Percentiles rank a stretch among this genome's conserved stretches.
phyloP scores from a whole-genome alignment of 192 early-diverging fungal genomes.

The Radiomyces spectabilis region DNA sequence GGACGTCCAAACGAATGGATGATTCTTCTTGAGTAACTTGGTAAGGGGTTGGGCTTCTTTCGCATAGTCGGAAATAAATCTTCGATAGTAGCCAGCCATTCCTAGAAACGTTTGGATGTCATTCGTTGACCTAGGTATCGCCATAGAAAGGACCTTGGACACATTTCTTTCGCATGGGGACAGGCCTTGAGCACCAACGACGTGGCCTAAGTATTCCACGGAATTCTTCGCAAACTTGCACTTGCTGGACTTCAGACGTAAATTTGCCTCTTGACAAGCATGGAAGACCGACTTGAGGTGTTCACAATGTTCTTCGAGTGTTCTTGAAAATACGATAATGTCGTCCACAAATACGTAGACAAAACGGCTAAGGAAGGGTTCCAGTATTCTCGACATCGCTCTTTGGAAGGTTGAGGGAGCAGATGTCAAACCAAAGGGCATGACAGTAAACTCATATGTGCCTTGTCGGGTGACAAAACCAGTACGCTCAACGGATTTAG shows the following conservation, averaged over 20 bases:
- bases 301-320: slow-evolving; percentile 21
- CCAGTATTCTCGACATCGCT: slow-evolving; percentile 1
- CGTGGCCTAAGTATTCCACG: slow-evolving; percentile 20
- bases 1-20: background rate
- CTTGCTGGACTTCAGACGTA: slow-evolving; percentile 1
- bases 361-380: background rate
- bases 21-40: background rate
- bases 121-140: background rate
- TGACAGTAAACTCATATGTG: slow-evolving; percentile 7
- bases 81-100: slow-evolving; percentile 12
- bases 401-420: slow-evolving; percentile 12
- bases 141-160: slow-evolving; percentile 7
- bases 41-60: slow-evolving; percentile 14
- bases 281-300: slow-evolving; percentile 9
- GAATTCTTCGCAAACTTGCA: background rate
- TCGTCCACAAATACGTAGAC: slow-evolving; percentile 36
- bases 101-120: slow-evolving; percentile 16
- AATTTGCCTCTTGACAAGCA: background rate
- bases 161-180: slow-evolving; percentile 12
- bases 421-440: slow-evolving; percentile 26
- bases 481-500: slow-evolving; percentile 26
- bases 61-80: slow-evolving; percentile 13
- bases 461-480: slow-evolving; percentile 15
- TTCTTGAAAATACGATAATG: slow-evolving; percentile 28
- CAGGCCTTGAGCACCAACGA: slow-evolving; percentile 18